Conservation (phyloP, 2,329 filamentous ascomycete genomes). For the Xylaria sp. region DNA sequence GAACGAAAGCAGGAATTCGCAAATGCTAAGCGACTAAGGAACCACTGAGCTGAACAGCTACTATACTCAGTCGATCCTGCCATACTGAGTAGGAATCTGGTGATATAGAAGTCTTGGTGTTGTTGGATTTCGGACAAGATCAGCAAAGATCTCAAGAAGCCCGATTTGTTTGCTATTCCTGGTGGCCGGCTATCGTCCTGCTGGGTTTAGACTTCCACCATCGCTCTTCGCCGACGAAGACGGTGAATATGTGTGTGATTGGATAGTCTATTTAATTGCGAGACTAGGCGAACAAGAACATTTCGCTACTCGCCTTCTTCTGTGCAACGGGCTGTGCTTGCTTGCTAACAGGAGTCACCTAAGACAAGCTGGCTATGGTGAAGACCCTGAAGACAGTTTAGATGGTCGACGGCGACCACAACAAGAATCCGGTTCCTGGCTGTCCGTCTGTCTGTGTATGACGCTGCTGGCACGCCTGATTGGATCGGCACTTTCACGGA, state of each 20-base stretch:
- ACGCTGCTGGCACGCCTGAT: background rate
- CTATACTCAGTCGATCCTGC: too few species aligned
- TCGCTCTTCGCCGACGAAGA: background rate
- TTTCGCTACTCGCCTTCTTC: background rate
- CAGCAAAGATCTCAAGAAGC: background rate
- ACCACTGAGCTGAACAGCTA: background rate
- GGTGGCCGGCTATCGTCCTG: background rate
- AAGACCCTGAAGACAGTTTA: background rate
- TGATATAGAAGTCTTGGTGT: background rate
- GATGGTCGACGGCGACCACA: background rate
- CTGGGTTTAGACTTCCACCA: background rate
- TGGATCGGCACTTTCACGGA: background rate
- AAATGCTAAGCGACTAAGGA: background rate
- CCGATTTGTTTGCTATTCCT: background rate
- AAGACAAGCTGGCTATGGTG: too few species aligned
- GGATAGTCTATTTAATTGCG: background rate
- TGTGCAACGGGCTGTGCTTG: too few species aligned
- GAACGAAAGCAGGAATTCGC: constrained; percentile 12
- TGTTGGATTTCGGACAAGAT: background rate
- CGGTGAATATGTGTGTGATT: background rate
- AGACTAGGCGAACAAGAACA: background rate
- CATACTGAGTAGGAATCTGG: background rate
- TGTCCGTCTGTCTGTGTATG: background rate
- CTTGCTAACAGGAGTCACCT: too few species aligned
- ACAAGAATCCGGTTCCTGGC: background rate